Evolutionary conservation across 768 basidiomycete species (phyloP).

Genomic region (Podaxis sp.): DNA sequence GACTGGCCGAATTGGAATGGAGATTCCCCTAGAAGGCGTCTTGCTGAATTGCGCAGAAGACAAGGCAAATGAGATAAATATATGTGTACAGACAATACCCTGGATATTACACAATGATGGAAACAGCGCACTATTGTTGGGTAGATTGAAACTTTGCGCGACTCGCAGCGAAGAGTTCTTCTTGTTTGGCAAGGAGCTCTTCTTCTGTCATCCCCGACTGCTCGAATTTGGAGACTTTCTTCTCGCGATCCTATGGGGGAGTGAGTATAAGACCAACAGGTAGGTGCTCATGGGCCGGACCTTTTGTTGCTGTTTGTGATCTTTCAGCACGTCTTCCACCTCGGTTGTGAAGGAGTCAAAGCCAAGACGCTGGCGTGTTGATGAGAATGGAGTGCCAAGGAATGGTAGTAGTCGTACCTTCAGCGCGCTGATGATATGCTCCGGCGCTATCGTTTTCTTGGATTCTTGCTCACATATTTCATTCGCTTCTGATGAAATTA

Average conservation of each 20-base stretch:
- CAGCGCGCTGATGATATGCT: conserved; percentile 91
- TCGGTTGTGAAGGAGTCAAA: conserved; percentile 90
- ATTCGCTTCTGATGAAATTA: conserved; percentile 97
- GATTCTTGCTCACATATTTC: conserved; percentile 97
- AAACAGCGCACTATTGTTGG: conserved; percentile 43
- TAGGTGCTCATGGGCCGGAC: conserved; percentile 38
- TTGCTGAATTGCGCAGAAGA: conserved; percentile 50
- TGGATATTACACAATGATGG: conserved; percentile 32
- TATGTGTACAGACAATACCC: conserved; percentile 34
- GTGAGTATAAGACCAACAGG: conserved; percentile 12
- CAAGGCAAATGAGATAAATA: conserved; percentile 32
- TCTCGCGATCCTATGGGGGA: conserved; percentile 74
- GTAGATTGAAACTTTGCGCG: conserved; percentile 74
- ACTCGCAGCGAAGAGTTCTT: conserved; percentile 90
- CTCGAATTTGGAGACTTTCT: conserved; percentile 88
- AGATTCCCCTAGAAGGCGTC: conserved; percentile 59
- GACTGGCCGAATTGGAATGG: conserved; percentile 61
- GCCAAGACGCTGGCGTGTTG: conserved; percentile 68
- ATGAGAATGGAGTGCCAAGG: conserved; percentile 11
- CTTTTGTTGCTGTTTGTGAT: conserved; percentile 96
- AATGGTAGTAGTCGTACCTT: conserved; percentile 52
- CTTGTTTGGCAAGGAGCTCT: conserved; percentile 85
- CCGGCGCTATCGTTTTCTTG: conserved; percentile 98
- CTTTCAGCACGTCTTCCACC: conserved; percentile 90
- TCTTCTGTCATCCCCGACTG: conserved; percentile 89